phyloP scores from a whole-genome alignment of 2,329 filamentous ascomycete species.

The Pseudocercospora cruenta region DNA sequence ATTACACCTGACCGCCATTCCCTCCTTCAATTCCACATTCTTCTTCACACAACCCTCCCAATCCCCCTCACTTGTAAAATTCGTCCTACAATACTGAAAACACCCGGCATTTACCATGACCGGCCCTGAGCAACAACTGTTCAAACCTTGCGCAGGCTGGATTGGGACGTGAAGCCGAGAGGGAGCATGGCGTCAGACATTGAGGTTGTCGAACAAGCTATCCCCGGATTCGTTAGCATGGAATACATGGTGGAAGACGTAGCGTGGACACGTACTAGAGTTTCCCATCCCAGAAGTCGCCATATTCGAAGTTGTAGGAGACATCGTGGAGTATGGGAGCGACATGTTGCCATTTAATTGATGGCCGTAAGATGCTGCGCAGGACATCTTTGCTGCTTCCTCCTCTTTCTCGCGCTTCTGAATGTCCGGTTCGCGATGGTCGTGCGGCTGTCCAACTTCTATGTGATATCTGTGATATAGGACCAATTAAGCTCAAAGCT shows the following conservation, averaged over 20 bases:
- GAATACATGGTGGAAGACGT: neutral
- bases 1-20: conserved; percentile 4
- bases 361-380: neutral
- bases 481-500: too few relatives aligned
- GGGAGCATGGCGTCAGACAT: conserved; percentile 2
- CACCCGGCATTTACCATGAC: conserved; percentile 17
- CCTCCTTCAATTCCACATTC: conserved; percentile 4
- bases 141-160: conserved; percentile 3
- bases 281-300: neutral
- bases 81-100: conserved; percentile 18
- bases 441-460: too few relatives aligned
- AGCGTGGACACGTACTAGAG: neutral
- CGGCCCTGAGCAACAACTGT: conserved; percentile 12
- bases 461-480: too few relatives aligned
- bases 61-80: neutral
- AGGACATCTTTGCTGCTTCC: neutral
- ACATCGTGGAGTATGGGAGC: conserved; percentile 8
- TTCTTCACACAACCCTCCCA: conserved; percentile 13
- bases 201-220: neutral
- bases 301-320: neutral
- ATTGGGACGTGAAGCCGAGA: neutral
- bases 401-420: too few relatives aligned
- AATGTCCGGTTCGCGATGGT: too few relatives aligned
- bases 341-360: neutral
- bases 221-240: too few relatives aligned